Evolutionary conservation across 345 rosid species (phyloP).

Genomic region (Toxicodendron radicans): DNA sequence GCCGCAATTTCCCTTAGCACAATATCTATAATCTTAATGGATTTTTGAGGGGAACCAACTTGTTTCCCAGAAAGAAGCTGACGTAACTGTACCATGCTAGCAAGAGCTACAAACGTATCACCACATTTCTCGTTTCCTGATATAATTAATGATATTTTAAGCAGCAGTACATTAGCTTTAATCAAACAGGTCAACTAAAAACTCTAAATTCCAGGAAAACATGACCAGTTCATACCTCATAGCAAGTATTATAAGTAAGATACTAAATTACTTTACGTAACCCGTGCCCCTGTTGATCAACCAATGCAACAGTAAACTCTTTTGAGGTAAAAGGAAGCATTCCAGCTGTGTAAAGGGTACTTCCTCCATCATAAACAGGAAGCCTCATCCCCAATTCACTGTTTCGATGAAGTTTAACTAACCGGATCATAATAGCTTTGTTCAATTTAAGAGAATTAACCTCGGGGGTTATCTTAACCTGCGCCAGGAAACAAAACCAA

Average conservation of each 20-base stretch:
- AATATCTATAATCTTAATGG: slow-evolving; percentile 37
- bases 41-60: slow-evolving; percentile 40
- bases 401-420: slow-evolving; percentile 32
- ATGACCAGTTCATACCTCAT: background rate
- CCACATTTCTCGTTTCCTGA: slow-evolving; percentile 35
- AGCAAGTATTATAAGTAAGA: too few species aligned
- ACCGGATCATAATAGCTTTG: slow-evolving; percentile 32
- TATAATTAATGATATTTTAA: slow-evolving; percentile 4
- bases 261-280: slow-evolving; percentile 22
- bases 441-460: slow-evolving; percentile 29
- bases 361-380: slow-evolving; percentile 46
- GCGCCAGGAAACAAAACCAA: slow-evolving; percentile 9
- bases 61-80: slow-evolving; percentile 37
- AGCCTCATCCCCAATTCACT: slow-evolving; percentile 36
- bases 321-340: slow-evolving; percentile 38
- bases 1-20: slow-evolving; percentile 38
- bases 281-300: slow-evolving; percentile 25
- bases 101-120: slow-evolving; percentile 36
- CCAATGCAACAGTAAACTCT: slow-evolving; percentile 29
- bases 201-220: background rate
- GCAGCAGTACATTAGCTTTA: background rate
- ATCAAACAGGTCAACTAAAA: background rate
- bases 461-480: slow-evolving; percentile 41
- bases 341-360: slow-evolving; percentile 40
- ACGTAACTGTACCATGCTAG: slow-evolving; percentile 30